phyloP scores from a whole-genome alignment of 2,329 filamentous ascomycete genomes.

The Sclerotinia sclerotiorum region DNA sequence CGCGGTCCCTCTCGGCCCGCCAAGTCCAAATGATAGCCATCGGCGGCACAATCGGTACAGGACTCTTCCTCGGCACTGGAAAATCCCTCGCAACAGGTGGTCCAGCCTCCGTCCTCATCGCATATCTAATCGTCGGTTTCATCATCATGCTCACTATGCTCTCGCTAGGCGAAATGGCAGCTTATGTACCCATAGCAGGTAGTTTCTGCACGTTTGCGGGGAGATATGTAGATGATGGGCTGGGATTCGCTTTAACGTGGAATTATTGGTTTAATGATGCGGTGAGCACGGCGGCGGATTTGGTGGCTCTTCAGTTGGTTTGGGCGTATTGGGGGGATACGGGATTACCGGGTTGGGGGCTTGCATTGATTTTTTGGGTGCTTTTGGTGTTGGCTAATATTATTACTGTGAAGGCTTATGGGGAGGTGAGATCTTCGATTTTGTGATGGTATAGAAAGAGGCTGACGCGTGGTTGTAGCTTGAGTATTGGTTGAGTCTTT shows the following conservation, averaged over 20 bases:
- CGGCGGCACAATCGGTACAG: conserved; percentile 59
- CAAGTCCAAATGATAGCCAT: conserved; percentile 69
- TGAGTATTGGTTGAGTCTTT: conserved; percentile 56
- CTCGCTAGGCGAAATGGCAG: conserved; percentile 60
- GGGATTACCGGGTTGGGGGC: conserved; percentile 61
- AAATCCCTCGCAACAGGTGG: conserved; percentile 60
- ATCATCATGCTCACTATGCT: conserved; percentile 62
- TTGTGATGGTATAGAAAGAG: not conserved
- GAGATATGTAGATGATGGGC: conserved; percentile 54
- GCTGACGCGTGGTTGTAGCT: conserved; percentile 38
- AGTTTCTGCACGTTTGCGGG: conserved; percentile 57
- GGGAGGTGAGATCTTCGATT: conserved; percentile 45
- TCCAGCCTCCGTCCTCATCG: conserved; percentile 58
- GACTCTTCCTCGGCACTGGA: conserved; percentile 62
- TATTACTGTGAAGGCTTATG: conserved; percentile 54
- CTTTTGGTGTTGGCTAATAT: conserved; percentile 54
- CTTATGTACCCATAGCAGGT: conserved; percentile 55
- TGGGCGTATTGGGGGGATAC: conserved; percentile 59
- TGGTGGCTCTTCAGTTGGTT: conserved; percentile 58
- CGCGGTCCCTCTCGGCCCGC: conserved; percentile 57
- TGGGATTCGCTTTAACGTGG: conserved; percentile 55
- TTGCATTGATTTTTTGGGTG: conserved; percentile 61
- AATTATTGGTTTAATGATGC: conserved; percentile 69
- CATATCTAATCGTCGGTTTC: conserved; percentile 55
- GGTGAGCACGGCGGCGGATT: conserved; percentile 58